These are phyloP conservation scores for Macrocybe gigantea DNA, from an alignment of 768 basidiomycete genomes.

Conservation along the genomic window DNA sequence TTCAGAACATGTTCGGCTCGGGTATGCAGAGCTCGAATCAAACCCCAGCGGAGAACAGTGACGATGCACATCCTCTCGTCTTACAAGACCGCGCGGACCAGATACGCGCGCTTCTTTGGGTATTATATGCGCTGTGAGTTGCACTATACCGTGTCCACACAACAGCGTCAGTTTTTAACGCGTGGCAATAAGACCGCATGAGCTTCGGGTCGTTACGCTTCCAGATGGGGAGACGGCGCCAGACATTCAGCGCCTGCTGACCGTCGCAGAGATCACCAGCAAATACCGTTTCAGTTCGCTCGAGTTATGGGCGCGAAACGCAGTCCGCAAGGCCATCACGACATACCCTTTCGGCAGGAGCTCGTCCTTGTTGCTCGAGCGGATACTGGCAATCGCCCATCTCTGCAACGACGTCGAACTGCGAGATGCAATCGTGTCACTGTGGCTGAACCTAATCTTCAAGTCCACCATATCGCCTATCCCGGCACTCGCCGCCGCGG, in stretches of 20 bases:
- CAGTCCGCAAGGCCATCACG: too few relatives aligned
- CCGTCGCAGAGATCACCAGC: neutral
- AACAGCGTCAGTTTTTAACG: too few relatives aligned
- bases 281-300: slow-evolving; percentile 1
- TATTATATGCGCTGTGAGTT: neutral
- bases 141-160: too few relatives aligned
- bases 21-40: neutral
- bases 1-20: neutral
- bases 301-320: neutral
- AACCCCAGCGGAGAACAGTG: neutral
- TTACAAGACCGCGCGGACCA: neutral
- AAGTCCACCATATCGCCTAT: too few relatives aligned
- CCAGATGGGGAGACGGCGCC: neutral
- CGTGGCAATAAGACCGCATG: too few relatives aligned
- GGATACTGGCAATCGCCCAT: neutral
- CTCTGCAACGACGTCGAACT: neutral
- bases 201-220: neutral
- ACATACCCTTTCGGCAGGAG: neutral
- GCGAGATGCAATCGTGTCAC: neutral
- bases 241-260: too few relatives aligned
- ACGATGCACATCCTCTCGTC: neutral
- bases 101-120: neutral
- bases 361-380: neutral
- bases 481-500: too few relatives aligned
- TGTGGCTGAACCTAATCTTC: too few relatives aligned